Evolutionary conservation across 164 flowering plant genomes (phyloP), one percentile per base, ranked within the genome.

Genomic region (Piper longum): DNA sequence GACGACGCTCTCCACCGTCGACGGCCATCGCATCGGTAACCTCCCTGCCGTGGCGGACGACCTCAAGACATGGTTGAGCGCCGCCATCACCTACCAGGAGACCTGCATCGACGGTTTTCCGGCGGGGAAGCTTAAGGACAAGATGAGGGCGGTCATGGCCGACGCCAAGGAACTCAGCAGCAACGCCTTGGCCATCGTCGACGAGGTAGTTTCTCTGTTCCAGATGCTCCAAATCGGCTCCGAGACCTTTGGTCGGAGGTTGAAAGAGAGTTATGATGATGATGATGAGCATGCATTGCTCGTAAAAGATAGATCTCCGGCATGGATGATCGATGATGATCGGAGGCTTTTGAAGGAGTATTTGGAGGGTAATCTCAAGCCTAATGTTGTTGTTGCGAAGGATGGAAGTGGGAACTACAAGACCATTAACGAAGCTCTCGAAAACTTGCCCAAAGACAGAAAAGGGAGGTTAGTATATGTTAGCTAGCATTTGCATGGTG

Each of bases 81-180:
- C 91, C 0, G 95, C 87, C 8, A 69, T 88, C 70, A 79, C 96
- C 0, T 88, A 88, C 70, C 89, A 84, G 40, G 76, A 82, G 45
- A 81, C 90, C 36, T 91, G 96, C 66, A 63, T 87, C 16, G 96
- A 88, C 54, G 90, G 88, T 0, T 75, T 88, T 54, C 81, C 85
- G 0, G 84, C 84, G 2, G 88, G 83, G 12, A 67, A 72, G 16
- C 19, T 69, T 60, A 86, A 81, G 80, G 4, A 73, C 0, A 59
- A 64, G n/a, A 65, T 40, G 76, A 36, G 41, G 41, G 60, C 26
- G 59, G 19, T 13, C 13, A 16, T 57, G 59, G 13, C 39, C 14
- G 74, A 79, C 7, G 70, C 75, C 8, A 60, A 73, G 4, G 78
- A 75, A 56, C 69, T 83, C 36, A 81, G 83, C 7, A 87, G 95